These are phyloP conservation scores for Eucalyptus tenuipes DNA, from an alignment of 345 rosid species.

Conservation along the genomic window DNA sequence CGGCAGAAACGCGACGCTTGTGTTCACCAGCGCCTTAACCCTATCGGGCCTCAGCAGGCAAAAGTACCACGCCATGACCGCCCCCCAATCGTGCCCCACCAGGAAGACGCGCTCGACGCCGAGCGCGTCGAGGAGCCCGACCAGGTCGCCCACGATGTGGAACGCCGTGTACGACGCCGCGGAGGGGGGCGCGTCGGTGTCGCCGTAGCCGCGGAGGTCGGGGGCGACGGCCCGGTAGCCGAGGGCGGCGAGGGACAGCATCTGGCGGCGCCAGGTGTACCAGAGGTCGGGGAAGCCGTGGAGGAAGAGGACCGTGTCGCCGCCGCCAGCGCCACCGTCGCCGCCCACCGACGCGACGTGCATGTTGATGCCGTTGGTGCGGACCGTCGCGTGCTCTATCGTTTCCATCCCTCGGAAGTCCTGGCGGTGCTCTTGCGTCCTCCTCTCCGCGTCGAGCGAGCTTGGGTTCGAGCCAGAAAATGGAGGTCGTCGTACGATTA, in stretches of 20 bases:
- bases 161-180: slow-evolving; percentile 20
- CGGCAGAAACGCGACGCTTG: slow-evolving; percentile 30
- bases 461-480: background rate
- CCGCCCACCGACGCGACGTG: slow-evolving; percentile 53
- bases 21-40: slow-evolving; percentile 53
- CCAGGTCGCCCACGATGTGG: slow-evolving; percentile 16
- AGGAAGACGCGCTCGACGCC: slow-evolving; percentile 33
- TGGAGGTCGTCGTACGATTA: background rate
- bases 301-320: slow-evolving; percentile 37
- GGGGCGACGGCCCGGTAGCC: slow-evolving; percentile 69
- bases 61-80: slow-evolving; percentile 46
- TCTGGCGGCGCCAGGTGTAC: slow-evolving; percentile 74
- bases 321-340: slow-evolving; percentile 7
- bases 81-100: slow-evolving; percentile 82
- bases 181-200: slow-evolving; percentile 46
- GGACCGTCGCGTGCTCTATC: slow-evolving; percentile 41
- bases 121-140: slow-evolving; percentile 14
- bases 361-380: slow-evolving; percentile 55
- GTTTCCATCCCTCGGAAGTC: slow-evolving; percentile 28
- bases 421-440: background rate
- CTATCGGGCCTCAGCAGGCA: slow-evolving; percentile 57
- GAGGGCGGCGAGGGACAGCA: slow-evolving; percentile 34
- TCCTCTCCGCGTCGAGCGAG: background rate
- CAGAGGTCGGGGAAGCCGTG: slow-evolving; percentile 74
- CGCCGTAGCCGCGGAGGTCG: slow-evolving; percentile 65